A percentile compares a stretch with the other conserved stretches of the same genome.
Conservation (phyloP, 768 basidiomycete genomes). For the Crepidotus variabilis region DNA sequence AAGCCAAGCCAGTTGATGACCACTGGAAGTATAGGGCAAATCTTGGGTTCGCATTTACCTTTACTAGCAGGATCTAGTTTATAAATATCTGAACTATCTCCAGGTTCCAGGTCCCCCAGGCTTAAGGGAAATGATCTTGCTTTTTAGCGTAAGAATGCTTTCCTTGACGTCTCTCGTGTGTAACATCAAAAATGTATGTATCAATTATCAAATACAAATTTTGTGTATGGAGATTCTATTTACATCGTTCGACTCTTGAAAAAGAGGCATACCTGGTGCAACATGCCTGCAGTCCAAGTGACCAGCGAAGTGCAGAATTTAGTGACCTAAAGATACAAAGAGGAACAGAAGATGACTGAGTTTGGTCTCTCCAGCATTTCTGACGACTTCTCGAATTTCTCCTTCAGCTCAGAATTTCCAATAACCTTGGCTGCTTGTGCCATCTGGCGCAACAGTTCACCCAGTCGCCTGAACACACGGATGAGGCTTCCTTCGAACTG, state of each 20-base stretch:
- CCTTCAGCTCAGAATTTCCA: constrained; percentile 88
- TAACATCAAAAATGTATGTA: background rate
- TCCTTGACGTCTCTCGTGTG: background rate
- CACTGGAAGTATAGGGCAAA: constrained; percentile 49
- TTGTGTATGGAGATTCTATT: too few relatives aligned
- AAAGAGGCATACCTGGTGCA: too few relatives aligned
- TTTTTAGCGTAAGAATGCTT: too few relatives aligned
- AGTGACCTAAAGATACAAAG: constrained; percentile 61
- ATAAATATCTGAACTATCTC: constrained; percentile 3
- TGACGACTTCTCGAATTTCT: constrained; percentile 88
- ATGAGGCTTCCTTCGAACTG: constrained; percentile 97
- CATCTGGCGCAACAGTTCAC: constrained; percentile 96
- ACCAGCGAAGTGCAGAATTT: background rate
- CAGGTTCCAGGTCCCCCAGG: constrained; percentile 2
- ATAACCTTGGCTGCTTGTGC: constrained; percentile 93
- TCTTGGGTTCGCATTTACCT: constrained; percentile 27
- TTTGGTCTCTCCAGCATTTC: constrained; percentile 94
- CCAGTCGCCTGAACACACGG: constrained; percentile 90
- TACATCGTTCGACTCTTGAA: too few relatives aligned
- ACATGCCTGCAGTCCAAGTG: too few relatives aligned
- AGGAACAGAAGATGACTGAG: constrained; percentile 90
- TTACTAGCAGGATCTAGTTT: background rate
- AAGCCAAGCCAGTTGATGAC: constrained; percentile 56
- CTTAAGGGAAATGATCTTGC: background rate
- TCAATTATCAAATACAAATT: background rate